phyloP scores from a whole-genome alignment of 1,284 basidiomycete species.

The Irpex lacteus region DNA sequence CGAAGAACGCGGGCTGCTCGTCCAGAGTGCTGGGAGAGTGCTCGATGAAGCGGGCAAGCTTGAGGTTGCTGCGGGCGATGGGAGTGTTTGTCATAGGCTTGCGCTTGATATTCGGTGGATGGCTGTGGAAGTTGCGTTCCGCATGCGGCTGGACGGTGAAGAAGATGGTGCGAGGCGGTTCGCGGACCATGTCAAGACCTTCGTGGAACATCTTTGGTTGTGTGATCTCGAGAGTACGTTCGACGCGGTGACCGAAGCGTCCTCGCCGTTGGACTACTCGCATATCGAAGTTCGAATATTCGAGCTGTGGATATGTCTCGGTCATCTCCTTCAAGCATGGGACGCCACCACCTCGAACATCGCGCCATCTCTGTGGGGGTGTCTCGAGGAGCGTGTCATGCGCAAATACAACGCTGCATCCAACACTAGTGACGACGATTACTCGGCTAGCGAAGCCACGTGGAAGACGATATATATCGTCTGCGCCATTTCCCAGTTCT shows the following conservation, averaged over 20 bases:
- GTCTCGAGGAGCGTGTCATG: conserved; percentile 33
- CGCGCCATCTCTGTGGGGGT: conserved; percentile 40
- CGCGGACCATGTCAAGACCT: conserved; percentile 29
- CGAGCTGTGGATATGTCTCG: conserved; percentile 76
- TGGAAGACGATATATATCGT: conserved; percentile 76
- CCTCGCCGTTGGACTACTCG: conserved; percentile 17
- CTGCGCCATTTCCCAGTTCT: conserved; percentile 80
- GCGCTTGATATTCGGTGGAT: conserved; percentile 53
- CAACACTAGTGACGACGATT: conserved; percentile 25
- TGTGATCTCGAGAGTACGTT: conserved; percentile 23
- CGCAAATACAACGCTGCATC: conserved; percentile 6
- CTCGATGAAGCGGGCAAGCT: conserved; percentile 31
- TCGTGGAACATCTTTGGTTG: conserved; percentile 51
- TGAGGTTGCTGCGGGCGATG: conserved; percentile 20
- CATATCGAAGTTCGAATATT: conserved; percentile 29
- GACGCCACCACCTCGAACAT: conserved; percentile 5
- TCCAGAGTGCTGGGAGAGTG: conserved; percentile 37
- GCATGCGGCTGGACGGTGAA: conserved; percentile 28
- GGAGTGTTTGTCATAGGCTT: conserved; percentile 37
- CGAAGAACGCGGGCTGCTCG: conserved; percentile 25
- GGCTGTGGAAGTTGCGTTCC: conserved; percentile 53
- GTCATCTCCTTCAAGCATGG: conserved; percentile 40
- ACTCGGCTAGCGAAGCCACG: conserved; percentile 63
- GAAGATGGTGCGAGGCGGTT: conserved; percentile 11
- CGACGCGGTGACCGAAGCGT: conserved; percentile 43